Base-by-base conservation (phyloP, 108 stramenopile species). In the Cyclotella kingstonii region DNA sequence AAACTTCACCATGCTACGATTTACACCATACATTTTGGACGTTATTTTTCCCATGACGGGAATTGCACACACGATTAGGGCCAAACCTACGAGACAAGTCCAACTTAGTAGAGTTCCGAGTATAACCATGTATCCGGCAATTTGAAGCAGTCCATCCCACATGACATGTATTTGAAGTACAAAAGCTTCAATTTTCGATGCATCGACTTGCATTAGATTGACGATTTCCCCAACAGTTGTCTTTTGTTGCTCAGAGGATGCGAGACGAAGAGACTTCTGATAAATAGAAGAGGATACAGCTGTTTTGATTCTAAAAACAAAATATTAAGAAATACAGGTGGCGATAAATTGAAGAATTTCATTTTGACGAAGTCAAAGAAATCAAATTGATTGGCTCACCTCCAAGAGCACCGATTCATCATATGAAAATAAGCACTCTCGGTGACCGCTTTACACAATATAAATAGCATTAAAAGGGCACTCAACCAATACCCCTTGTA, bases 171-270 rank as follows among this genome's bases (percentile, higher is more conserved):
- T 67, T 55, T 83, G 82, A 1, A 80, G 77, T 14, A 88, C 52
- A 45, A 88, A 88, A 33, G 71, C 54, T 80, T 88, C 87, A 55
- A 88, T 82, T 58, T 88, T 88, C 15, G 84, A 53, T 11, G 92
- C 89, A 79, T 95, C 96, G n/a, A 95, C 94, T 71, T 84, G 81
- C 96, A 95, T 94, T 7, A 97, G 67, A 60, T 97, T 97, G 54
- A 88, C 78, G 5, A 97, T 76, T 72, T 93, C 85, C 26, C 87
- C 89, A 10, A 85, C 55, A 5, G 84, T 85, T 9, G 81, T 83
- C 36, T 68, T 47, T 51, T 87, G 74, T 23, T 83, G 73, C 41
- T 90, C 89, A 3, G 76, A 63, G 8, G 80, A 75, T 30, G 83
- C 66, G 28, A 96, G 58, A n/a, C 86, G 76, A 4, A 97, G 77